Evolutionary conservation across 2,329 filamentous ascomycete genomes (phyloP).

Genomic region (Colletotrichum phormii): DNA sequence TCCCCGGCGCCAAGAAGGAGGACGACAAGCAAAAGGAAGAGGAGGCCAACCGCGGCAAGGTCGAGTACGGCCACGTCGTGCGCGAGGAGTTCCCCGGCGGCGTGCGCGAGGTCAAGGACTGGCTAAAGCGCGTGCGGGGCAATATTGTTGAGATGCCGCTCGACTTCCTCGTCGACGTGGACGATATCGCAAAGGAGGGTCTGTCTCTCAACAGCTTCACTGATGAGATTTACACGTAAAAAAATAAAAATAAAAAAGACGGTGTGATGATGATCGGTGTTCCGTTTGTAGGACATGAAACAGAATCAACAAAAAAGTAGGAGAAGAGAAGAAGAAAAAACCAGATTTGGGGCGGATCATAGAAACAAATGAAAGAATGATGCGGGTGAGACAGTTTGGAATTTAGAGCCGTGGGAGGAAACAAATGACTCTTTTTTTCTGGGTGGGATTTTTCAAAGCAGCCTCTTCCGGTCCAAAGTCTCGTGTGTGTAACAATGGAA

Average conservation of each 20-base stretch:
- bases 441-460: background rate
- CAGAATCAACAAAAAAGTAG: background rate
- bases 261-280: background rate
- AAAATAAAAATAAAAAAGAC: too few relatives aligned
- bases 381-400: background rate
- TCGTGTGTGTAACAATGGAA: background rate
- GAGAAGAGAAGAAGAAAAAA: background rate
- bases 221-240: conserved; percentile 76
- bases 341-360: too few relatives aligned
- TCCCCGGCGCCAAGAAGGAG: conserved; percentile 58
- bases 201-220: conserved; percentile 78
- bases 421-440: background rate
- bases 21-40: conserved; percentile 48
- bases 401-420: background rate
- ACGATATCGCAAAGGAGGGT: conserved; percentile 88
- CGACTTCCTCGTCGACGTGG: conserved; percentile 82
- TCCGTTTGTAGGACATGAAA: background rate
- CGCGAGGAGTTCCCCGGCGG: conserved; percentile 81
- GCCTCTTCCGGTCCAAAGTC: background rate
- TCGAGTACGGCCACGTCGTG: conserved; percentile 89
- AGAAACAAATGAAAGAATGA: background rate
- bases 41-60: conserved; percentile 61
- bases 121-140: conserved; percentile 74
- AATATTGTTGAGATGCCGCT: conserved; percentile 91
- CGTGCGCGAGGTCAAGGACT: conserved; percentile 77